phyloP scores from a whole-genome alignment of 306 rosid species.

The Acacia crassicarpa region DNA sequence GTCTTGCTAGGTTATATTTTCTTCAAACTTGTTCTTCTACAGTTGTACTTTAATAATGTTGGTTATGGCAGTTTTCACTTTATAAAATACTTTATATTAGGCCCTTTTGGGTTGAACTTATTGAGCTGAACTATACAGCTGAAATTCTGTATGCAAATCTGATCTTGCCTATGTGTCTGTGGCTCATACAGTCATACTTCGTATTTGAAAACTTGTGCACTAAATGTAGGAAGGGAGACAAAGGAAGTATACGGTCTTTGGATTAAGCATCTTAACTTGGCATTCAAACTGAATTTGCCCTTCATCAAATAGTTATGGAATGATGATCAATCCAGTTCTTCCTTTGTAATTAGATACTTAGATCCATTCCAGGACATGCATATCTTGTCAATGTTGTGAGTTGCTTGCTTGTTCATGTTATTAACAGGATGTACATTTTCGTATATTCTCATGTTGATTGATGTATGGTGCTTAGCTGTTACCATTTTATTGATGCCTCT shows the following conservation, averaged over 20 bases:
- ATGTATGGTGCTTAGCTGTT: background rate
- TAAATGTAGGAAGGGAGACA: background rate
- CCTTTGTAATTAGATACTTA: background rate
- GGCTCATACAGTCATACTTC: background rate
- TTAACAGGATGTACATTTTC: background rate
- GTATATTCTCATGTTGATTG: background rate
- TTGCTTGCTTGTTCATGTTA: background rate
- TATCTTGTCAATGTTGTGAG: background rate
- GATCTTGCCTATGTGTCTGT: background rate
- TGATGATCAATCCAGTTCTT: background rate
- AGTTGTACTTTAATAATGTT: background rate
- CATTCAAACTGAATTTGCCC: background rate
- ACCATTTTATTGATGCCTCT: background rate
- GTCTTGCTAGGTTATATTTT: conserved; percentile 82
- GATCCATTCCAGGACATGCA: background rate
- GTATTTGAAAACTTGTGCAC: background rate
- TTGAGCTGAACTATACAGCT: background rate
- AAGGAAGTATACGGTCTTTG: background rate
- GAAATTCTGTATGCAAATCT: background rate
- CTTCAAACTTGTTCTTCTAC: conserved; percentile 2
- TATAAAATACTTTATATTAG: background rate
- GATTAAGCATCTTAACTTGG: background rate
- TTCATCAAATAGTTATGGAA: background rate
- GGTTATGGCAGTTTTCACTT: conserved; percentile 8
- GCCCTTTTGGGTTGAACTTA: background rate